Conservation (phyloP, 805 yeast genomes). For the Yarrowia keelungensis region DNA sequence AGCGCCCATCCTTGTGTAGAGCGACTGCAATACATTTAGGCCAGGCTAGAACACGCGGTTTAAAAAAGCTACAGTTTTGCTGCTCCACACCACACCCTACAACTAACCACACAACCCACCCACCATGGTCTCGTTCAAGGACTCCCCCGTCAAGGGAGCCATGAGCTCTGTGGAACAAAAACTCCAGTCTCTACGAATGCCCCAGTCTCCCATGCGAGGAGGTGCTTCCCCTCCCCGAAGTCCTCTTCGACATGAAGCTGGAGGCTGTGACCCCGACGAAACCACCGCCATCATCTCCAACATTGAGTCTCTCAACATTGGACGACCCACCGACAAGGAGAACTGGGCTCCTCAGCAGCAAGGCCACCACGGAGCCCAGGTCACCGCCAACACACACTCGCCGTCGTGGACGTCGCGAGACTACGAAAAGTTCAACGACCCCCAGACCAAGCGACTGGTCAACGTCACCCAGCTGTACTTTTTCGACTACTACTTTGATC, state of each 20-base stretch:
- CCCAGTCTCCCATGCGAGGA: conserved; percentile 31
- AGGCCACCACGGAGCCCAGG: conserved; percentile 39
- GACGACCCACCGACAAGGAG: conserved; percentile 30
- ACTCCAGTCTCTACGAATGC: conserved; percentile 36
- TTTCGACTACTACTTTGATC: conserved; percentile 93
- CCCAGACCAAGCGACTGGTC: conserved; percentile 83
- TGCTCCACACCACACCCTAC: not conserved
- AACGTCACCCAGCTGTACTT: conserved; percentile 94
- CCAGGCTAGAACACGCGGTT: not conserved
- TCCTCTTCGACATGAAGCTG: conserved; percentile 34
- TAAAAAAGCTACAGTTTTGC: not conserved
- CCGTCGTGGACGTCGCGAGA: conserved; percentile 42
- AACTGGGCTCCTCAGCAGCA: conserved; percentile 30
- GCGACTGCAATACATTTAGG: not conserved
- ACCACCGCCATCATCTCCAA: conserved; percentile 43
- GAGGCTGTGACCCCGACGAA: conserved; percentile 40
- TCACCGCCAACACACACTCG: conserved; percentile 24
- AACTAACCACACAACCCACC: not conserved
- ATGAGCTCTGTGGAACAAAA: conserved; percentile 37
- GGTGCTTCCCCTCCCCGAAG: conserved; percentile 23
- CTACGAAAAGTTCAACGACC: conserved; percentile 59
- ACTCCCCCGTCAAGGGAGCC: conserved; percentile 36
- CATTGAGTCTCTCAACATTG: conserved; percentile 40
- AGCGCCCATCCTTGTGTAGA: conserved; percentile 7
- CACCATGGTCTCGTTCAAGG: conserved; percentile 28